phyloP scores from a whole-genome alignment of 345 rosid genomes.

The Citrus unshiu region DNA sequence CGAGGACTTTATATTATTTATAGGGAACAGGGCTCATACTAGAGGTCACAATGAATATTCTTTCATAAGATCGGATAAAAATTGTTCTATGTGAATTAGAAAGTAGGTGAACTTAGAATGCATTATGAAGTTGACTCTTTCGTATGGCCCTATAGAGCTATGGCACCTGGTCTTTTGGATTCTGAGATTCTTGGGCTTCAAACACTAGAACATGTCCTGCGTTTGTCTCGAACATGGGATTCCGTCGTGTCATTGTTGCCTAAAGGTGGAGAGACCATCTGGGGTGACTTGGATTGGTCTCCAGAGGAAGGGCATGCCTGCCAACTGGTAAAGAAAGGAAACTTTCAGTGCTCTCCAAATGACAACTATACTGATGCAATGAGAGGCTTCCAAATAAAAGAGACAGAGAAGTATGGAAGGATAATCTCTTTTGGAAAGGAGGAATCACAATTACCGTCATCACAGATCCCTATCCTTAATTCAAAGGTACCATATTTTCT shows the following conservation, averaged over 20 bases:
- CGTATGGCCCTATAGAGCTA: slow-evolving; percentile 34
- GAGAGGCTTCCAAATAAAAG: slow-evolving; percentile 30
- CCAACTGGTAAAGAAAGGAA: slow-evolving; percentile 32
- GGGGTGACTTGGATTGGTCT: slow-evolving; percentile 66
- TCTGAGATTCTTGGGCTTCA: slow-evolving; percentile 55
- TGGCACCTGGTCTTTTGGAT: slow-evolving; percentile 48
- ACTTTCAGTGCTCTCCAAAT: slow-evolving; percentile 9
- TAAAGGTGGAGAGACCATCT: slow-evolving; percentile 74
- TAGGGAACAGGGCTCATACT: background rate
- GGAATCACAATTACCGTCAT: slow-evolving; percentile 44
- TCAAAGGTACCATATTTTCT: slow-evolving; percentile 30
- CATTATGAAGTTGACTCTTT: slow-evolving; percentile 1
- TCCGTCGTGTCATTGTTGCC: slow-evolving; percentile 61
- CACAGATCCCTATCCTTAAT: slow-evolving; percentile 34
- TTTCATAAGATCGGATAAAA: background rate
- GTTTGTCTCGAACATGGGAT: slow-evolving; percentile 75
- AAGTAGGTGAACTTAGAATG: slow-evolving; percentile 5
- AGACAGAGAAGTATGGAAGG: slow-evolving; percentile 53
- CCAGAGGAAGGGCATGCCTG: slow-evolving; percentile 53
- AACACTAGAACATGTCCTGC: slow-evolving; percentile 52
- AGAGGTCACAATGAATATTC: background rate
- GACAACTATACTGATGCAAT: slow-evolving; percentile 27
- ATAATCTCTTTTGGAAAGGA: slow-evolving; percentile 59
- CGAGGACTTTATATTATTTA: background rate
- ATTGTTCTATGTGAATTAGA: background rate